Evolutionary conservation across 306 rosid species (phyloP).

Genomic region (Quercus dentata): DNA sequence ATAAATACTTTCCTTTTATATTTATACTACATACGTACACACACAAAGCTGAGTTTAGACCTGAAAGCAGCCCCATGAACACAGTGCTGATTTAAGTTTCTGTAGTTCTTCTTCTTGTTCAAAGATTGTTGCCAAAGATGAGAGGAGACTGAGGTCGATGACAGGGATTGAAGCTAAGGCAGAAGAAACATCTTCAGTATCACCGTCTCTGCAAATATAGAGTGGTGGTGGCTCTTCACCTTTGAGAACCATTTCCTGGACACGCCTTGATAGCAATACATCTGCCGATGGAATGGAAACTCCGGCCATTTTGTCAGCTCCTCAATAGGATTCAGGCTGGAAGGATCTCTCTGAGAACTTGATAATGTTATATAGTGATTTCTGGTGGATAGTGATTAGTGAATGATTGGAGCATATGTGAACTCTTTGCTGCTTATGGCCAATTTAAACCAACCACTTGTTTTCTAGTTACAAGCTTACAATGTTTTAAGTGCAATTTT

Average conservation of each 20-base stretch:
- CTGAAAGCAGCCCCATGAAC: constrained; percentile 47
- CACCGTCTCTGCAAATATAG: constrained; percentile 32
- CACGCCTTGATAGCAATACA: constrained; percentile 30
- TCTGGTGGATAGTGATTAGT: neutral
- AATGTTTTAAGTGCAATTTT: no score
- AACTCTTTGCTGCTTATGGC: neutral
- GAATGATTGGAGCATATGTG: neutral
- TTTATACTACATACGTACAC: neutral
- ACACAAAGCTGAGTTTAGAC: neutral
- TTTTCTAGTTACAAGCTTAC: no score
- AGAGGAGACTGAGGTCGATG: constrained; percentile 23
- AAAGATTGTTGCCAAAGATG: neutral
- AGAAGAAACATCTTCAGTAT: constrained; percentile 7
- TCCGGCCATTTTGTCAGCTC: neutral
- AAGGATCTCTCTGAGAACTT: neutral
- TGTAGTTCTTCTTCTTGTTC: constrained; percentile 20
- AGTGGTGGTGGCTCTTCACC: constrained; percentile 32
- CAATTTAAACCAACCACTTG: neutral
- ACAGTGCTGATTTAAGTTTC: constrained; percentile 31
- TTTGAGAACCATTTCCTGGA: constrained; percentile 36
- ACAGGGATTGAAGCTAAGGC: constrained; percentile 16
- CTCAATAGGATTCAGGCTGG: neutral
- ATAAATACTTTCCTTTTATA: no score
- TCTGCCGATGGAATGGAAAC: neutral
- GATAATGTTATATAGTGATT: neutral